Conservation (phyloP, 768 basidiomycete genomes). For the Tephrocybe sp. region DNA sequence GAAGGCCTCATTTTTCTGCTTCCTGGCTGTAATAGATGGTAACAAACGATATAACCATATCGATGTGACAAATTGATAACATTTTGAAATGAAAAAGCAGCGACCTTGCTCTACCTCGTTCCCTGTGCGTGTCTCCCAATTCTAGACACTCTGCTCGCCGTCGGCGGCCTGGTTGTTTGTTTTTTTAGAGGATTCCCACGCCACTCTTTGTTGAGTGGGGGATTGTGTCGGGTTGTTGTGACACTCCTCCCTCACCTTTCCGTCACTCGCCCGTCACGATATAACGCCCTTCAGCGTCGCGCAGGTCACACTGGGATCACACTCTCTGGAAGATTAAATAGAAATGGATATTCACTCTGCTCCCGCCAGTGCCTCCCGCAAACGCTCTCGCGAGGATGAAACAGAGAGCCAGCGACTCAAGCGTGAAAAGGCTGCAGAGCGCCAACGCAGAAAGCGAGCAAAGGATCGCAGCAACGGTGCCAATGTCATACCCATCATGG, state of each 20-base stretch:
- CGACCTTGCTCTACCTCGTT: no score
- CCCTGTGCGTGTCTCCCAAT: no score
- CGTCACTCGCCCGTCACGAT: slow-evolving; percentile 49
- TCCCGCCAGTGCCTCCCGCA: slow-evolving; percentile 35
- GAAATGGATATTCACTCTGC: slow-evolving; percentile 25
- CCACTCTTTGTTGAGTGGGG: slow-evolving; percentile 9
- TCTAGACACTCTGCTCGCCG: no score
- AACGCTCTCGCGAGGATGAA: slow-evolving; percentile 71
- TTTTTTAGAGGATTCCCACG: slow-evolving; percentile 12
- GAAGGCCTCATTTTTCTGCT: no score
- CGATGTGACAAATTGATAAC: no score
- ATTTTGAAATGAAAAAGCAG: no score
- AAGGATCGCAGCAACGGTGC: slow-evolving; percentile 47
- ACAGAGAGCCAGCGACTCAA: slow-evolving; percentile 72
- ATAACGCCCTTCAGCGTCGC: slow-evolving; percentile 35
- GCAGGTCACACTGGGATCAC: slow-evolving; percentile 46
- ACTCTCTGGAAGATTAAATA: neutral
- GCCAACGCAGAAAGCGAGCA: slow-evolving; percentile 83
- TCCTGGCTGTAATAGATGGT: no score
- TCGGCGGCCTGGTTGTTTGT: no score
- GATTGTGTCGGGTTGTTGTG: slow-evolving; percentile 25
- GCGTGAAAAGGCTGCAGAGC: slow-evolving; percentile 84
- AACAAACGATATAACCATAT: no score
- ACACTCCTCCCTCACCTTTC: slow-evolving; percentile 37
- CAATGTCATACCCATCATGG: slow-evolving; percentile 39